Conservation (phyloP, 768 basidiomycete genomes). For the Lactarius deliciosus region DNA sequence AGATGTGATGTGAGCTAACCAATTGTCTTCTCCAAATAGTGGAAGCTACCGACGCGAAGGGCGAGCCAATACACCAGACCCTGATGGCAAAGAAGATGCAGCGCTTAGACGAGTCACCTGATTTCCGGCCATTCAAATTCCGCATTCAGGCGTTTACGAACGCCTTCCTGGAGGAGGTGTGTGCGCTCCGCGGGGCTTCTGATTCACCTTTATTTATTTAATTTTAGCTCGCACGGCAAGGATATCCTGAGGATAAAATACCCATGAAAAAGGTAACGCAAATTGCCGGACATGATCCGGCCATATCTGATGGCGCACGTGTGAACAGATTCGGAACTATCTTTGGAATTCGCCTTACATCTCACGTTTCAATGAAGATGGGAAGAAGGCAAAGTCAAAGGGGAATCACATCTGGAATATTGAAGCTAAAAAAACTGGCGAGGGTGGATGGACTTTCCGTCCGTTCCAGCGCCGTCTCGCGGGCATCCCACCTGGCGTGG, state of each 20-base stretch:
- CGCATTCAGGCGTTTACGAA: constrained; percentile 97
- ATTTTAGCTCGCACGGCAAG: constrained; percentile 71
- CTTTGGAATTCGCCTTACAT: constrained; percentile 95
- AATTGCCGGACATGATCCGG: constrained; percentile 16
- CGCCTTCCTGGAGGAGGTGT: constrained; percentile 88
- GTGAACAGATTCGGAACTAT: constrained; percentile 83
- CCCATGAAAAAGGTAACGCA: constrained; percentile 88
- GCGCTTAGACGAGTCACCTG: constrained; percentile 90
- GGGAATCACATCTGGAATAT: constrained; percentile 99
- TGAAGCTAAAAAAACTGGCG: constrained; percentile 81
- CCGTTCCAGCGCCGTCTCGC: constrained; percentile 88
- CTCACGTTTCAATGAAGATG: constrained; percentile 97
- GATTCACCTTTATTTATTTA: constrained; percentile 13
- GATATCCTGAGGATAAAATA: constrained; percentile 91
- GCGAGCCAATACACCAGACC: constrained; percentile 96
- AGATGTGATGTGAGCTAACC: constrained; percentile 24
- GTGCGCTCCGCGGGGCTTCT: constrained; percentile 22
- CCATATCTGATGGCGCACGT: constrained; percentile 23
- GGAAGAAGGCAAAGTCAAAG: constrained; percentile 98
- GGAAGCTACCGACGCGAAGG: constrained; percentile 90
- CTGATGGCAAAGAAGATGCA: constrained; percentile 99
- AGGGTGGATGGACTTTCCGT: constrained; percentile 82
- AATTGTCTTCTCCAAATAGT: constrained; percentile 49
- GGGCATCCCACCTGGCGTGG: constrained; percentile 76
- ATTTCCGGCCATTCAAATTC: constrained; percentile 99